These are phyloP conservation scores for Pythium plurisporium DNA, from an alignment of 352 stramenopile genomes.

Conservation along the genomic window DNA sequence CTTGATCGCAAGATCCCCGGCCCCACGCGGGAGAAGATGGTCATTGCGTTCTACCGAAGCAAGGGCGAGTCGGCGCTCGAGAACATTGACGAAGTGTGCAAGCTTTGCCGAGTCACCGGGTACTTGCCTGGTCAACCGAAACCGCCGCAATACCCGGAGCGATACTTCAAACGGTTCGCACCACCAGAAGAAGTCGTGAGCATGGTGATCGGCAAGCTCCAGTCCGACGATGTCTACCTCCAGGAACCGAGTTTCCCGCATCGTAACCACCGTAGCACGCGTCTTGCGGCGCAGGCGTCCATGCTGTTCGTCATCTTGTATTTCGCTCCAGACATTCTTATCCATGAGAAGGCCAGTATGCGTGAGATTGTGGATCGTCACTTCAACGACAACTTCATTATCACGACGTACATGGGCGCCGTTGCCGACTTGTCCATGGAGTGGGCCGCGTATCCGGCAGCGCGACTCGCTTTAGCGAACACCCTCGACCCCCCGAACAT, in stretches of 20 bases:
- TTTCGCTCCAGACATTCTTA: slow-evolving; percentile 91
- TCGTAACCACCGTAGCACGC: slow-evolving; percentile 89
- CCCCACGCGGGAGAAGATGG: slow-evolving; percentile 88
- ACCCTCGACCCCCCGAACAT: slow-evolving; percentile 87
- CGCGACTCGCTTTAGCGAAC: slow-evolving; percentile 86
- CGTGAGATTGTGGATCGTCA: slow-evolving; percentile 94
- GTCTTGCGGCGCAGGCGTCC: slow-evolving; percentile 87
- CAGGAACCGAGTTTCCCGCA: slow-evolving; percentile 90
- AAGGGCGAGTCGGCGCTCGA: slow-evolving; percentile 86
- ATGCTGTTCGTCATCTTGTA: slow-evolving; percentile 96
- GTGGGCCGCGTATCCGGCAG: slow-evolving; percentile 89
- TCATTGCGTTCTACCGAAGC: slow-evolving; percentile 86
- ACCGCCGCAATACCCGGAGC: slow-evolving; percentile 83
- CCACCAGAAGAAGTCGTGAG: slow-evolving; percentile 86
- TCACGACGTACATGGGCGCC: slow-evolving; percentile 94
- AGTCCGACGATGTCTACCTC: slow-evolving; percentile 94
- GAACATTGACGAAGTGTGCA: slow-evolving; percentile 91
- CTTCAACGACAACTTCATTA: slow-evolving; percentile 96
- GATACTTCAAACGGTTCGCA: slow-evolving; percentile 86
- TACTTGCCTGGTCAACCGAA: slow-evolving; percentile 83
- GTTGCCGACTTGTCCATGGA: slow-evolving; percentile 91
- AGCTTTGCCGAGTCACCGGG: slow-evolving; percentile 87
- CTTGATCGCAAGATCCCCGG: slow-evolving; percentile 90
- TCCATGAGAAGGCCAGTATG: slow-evolving; percentile 90
- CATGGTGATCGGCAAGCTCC: slow-evolving; percentile 92